Evolutionary conservation across 768 basidiomycete species (phyloP), one percentile per base, ranked within the genome.

Genomic region (Suillus clintonianus): DNA sequence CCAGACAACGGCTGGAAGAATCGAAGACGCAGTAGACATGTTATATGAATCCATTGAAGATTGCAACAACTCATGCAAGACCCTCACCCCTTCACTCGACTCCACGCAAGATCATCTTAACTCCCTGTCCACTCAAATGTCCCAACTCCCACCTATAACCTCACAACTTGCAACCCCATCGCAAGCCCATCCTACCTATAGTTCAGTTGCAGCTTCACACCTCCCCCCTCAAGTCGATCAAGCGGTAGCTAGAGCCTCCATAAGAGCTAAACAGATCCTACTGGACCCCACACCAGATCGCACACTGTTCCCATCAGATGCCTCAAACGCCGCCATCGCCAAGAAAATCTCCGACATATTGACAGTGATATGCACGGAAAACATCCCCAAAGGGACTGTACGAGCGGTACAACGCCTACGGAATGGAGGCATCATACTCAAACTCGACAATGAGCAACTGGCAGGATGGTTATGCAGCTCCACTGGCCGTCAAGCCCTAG

Each of bases 381-480:
- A 9, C 0, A 10, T 9, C 1, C 43, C 43, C 1, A 43, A 2
- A n/a, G 43, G 43, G 1, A 9, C 19, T 3, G 9, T 43, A 7
- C 3, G n/a, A 4, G 43, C n/a, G 2, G 4, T 43, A 8, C 43
- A 43, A 4, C 8, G 53, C 2, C 55, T 70, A 11, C n/a, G 56
- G 2, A 63, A 66, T n/a, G 69, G 71, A 3, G 66, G 65, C 0
- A 41, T 74, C 0, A n/a, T 71, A 0, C 56, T 68, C 9, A 64
- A 70, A 24, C 24, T 74, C 1, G 62, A 61, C 41, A 47, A 63
- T 9, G 54, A 48, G 15, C 56, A 64, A 19, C 66, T 64, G 0
- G 68, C 67, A 2, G 37, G 58, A 2, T 75, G 75, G 75, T 34
- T 74, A 2, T 36, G 59, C 10, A n/a, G 41, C 0, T 27, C 61